Evolutionary conservation across 345 rosid genomes (phyloP).

Genomic region (rapeseed (Brassica napus)): DNA sequence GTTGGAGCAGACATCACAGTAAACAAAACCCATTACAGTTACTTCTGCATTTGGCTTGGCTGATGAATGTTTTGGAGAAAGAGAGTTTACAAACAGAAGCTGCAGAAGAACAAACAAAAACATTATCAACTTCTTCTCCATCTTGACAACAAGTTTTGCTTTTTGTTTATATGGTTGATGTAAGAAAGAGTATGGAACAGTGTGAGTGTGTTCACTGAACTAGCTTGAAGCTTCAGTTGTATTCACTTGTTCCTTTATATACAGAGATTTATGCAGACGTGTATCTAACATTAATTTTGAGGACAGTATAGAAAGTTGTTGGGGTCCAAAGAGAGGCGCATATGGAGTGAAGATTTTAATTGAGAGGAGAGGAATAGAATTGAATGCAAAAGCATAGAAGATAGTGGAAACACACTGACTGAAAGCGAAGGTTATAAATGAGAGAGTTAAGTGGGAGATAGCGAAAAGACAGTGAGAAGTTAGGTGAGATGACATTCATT

Average conservation of each 20-base stretch:
- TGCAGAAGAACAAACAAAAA: constrained; percentile 43
- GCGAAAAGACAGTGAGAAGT: constrained; percentile 25
- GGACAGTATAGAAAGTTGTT: neutral
- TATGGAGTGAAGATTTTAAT: constrained; percentile 36
- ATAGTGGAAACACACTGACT: constrained; percentile 32
- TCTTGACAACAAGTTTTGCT: neutral
- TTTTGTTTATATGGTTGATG: neutral
- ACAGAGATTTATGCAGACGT: constrained; percentile 4
- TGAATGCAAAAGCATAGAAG: constrained; percentile 27
- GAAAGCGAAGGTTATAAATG: constrained; percentile 36
- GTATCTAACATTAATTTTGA: constrained; percentile 11
- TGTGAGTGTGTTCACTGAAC: constrained; percentile 6
- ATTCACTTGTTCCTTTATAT: constrained; percentile 16
- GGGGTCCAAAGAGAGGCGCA: constrained; percentile 16
- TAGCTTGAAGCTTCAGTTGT: constrained; percentile 5
- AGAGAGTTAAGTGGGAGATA: constrained; percentile 24
- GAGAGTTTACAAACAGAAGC: constrained; percentile 38
- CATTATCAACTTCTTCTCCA: constrained; percentile 11
- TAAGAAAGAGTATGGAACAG: neutral
- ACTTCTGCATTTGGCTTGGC: constrained; percentile 49
- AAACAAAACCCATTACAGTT: constrained; percentile 88
- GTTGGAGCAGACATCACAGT: constrained; percentile 95
- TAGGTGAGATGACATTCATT: constrained; percentile 33
- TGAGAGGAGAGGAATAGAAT: constrained; percentile 35
- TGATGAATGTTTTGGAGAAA: constrained; percentile 42